Percentiles rank a stretch among this genome's conserved stretches.
Evolutionary conservation across 768 basidiomycete genomes (phyloP).

Genomic region (Mycena olivaceomarginata): DNA sequence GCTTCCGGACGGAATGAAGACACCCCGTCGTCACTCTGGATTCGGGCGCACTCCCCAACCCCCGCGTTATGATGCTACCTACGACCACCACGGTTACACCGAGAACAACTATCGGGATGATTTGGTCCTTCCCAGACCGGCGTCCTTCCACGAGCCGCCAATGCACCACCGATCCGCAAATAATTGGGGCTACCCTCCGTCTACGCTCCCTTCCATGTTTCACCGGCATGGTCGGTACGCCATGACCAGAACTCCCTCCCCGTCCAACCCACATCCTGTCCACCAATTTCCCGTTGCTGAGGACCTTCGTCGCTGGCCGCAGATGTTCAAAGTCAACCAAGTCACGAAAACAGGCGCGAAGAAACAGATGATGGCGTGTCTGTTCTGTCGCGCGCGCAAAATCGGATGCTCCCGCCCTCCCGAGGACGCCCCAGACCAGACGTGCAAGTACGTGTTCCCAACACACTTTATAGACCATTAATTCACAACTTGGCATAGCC

Average conservation of each 20-base stretch:
- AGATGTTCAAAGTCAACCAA: slow-evolving; percentile 35
- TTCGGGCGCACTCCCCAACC: neutral
- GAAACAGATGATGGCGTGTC: slow-evolving; percentile 38
- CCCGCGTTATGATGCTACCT: neutral
- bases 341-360: slow-evolving; percentile 20
- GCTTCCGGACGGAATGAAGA: slow-evolving; percentile 20
- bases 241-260: slow-evolving; percentile 5
- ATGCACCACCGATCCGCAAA: neutral
- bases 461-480: neutral
- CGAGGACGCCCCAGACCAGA: slow-evolving; percentile 30
- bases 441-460: slow-evolving; percentile 33
- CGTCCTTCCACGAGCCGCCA: slow-evolving; percentile 5
- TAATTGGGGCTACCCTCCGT: slow-evolving; percentile 8
- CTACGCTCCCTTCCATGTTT: slow-evolving; percentile 19
- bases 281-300: slow-evolving; percentile 15
- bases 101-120: slow-evolving; percentile 1
- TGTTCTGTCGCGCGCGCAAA: slow-evolving; percentile 37
- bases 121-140: neutral
- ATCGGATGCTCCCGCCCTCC: slow-evolving; percentile 33
- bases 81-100: neutral
- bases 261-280: neutral
- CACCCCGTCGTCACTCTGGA: slow-evolving; percentile 8
- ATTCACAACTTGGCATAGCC: slow-evolving; percentile 10
- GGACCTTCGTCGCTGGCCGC: slow-evolving; percentile 30
- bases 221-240: slow-evolving; percentile 3